These are phyloP conservation scores for Coniophora puteana DNA, from an alignment of 1,284 basidiomycete species.

Conservation along the genomic window DNA sequence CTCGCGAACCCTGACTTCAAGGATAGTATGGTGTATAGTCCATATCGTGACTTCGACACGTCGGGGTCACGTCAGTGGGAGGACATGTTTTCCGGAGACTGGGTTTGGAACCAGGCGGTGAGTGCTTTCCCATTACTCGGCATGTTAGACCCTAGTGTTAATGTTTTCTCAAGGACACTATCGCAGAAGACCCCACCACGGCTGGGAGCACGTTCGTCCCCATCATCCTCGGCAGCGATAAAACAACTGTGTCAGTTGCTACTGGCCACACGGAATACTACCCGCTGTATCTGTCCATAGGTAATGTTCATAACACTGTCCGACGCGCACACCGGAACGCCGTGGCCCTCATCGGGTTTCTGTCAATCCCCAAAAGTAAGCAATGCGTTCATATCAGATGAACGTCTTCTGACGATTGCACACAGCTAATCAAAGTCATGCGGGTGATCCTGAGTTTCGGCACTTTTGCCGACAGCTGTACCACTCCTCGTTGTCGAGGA, in stretches of 20 bases:
- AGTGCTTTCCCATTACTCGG: background rate
- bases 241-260: constrained; percentile 24
- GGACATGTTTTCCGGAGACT: constrained; percentile 18
- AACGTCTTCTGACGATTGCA: background rate
- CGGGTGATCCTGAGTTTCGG: constrained; percentile 2
- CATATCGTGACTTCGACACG: constrained; percentile 11
- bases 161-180: constrained; percentile 4
- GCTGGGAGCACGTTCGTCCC: constrained; percentile 13
- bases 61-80: constrained; percentile 4
- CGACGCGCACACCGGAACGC: constrained; percentile 19
- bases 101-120: constrained; percentile 14
- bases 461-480: constrained; percentile 5
- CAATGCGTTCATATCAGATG: constrained; percentile 7
- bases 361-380: constrained; percentile 22
- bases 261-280: constrained; percentile 22
- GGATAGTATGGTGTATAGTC: constrained; percentile 16
- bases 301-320: constrained; percentile 18
- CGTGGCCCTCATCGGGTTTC: constrained; percentile 18
- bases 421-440: constrained; percentile 6
- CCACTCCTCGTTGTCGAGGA: constrained; percentile 3
- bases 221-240: constrained; percentile 18
- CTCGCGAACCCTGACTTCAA: constrained; percentile 17
- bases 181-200: constrained; percentile 10
- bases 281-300: constrained; percentile 17
- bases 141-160: background rate